Conservation (phyloP, 768 basidiomycete genomes). For the Mycena belliarum region DNA sequence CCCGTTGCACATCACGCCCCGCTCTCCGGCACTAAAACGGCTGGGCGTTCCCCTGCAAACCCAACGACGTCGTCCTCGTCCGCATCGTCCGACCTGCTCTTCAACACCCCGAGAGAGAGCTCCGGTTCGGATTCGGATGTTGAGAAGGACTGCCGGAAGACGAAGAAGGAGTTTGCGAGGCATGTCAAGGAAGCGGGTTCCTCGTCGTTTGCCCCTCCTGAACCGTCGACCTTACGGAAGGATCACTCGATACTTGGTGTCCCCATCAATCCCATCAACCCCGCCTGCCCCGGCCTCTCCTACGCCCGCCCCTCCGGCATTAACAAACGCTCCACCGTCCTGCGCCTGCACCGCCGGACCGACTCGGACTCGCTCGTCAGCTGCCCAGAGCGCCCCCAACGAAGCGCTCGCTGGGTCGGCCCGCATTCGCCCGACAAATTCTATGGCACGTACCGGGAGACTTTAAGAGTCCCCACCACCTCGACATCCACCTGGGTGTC, state of each 20-base stretch:
- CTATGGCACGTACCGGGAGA: too few species aligned
- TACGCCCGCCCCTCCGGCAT: too few species aligned
- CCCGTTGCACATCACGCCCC: constrained; percentile 54
- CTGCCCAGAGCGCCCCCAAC: too few species aligned
- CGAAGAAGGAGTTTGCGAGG: constrained; percentile 51
- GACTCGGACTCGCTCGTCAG: too few species aligned
- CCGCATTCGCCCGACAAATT: too few species aligned
- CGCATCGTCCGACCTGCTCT: constrained; percentile 35
- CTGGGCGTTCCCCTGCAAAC: constrained; percentile 23
- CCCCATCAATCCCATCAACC: too few species aligned
- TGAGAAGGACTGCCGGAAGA: constrained; percentile 52
- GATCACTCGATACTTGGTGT: constrained; percentile 44
- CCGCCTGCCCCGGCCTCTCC: too few species aligned
- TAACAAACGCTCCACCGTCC: too few species aligned
- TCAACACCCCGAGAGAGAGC: constrained; percentile 36
- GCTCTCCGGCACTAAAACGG: constrained; percentile 24
- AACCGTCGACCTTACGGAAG: constrained; percentile 38
- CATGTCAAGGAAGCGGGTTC: constrained; percentile 55
- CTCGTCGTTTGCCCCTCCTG: constrained; percentile 54
- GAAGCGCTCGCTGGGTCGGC: too few species aligned
- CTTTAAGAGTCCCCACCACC: too few species aligned
- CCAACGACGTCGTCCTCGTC: constrained; percentile 43
- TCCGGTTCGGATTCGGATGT: constrained; percentile 33
- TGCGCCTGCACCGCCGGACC: too few species aligned
- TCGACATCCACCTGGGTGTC: too few species aligned